These are phyloP conservation scores for Penstemon newberryi DNA, from an alignment of 257 asterid species.

Conservation along the genomic window DNA sequence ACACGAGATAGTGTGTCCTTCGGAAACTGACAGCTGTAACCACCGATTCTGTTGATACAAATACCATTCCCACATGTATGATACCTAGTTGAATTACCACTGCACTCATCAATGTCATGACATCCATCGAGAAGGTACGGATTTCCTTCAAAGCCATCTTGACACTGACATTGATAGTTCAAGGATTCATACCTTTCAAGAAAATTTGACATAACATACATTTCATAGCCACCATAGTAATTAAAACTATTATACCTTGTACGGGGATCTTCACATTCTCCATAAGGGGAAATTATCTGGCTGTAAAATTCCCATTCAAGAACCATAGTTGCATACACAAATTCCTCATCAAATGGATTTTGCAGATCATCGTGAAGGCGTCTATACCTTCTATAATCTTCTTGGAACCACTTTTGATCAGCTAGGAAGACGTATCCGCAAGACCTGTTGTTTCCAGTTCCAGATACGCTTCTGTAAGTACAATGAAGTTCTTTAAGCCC, in stretches of 20 bases:
- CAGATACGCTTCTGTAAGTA: slow-evolving; percentile 15
- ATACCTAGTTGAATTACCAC: neutral
- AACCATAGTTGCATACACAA: slow-evolving; percentile 26
- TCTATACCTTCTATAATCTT: slow-evolving; percentile 13
- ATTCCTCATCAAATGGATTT: slow-evolving; percentile 31
- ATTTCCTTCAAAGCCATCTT: slow-evolving; percentile 29
- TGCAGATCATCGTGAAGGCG: slow-evolving; percentile 18
- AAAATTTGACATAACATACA: neutral
- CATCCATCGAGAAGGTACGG: slow-evolving; percentile 39
- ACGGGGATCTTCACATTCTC: neutral
- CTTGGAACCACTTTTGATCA: slow-evolving; percentile 28
- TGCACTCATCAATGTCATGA: slow-evolving; percentile 32
- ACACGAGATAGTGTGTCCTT: neutral
- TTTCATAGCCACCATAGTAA: neutral
- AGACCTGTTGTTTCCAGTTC: neutral
- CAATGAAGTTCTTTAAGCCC: slow-evolving; percentile 13
- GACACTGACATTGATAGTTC: slow-evolving; percentile 16
- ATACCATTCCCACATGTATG: neutral
- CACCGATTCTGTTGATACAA: slow-evolving; percentile 9
- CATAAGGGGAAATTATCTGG: too few relatives aligned
- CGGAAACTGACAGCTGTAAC: neutral
- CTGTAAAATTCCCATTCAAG: slow-evolving; percentile 35
- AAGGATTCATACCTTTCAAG: slow-evolving; percentile 1
- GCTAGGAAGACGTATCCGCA: slow-evolving; percentile 41
- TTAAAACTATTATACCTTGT: neutral